Percentiles rank a stretch among this genome's conserved stretches.
These are phyloP conservation scores for Populus euphratica DNA, from an alignment of 345 rosid genomes.

Conservation along the genomic window DNA sequence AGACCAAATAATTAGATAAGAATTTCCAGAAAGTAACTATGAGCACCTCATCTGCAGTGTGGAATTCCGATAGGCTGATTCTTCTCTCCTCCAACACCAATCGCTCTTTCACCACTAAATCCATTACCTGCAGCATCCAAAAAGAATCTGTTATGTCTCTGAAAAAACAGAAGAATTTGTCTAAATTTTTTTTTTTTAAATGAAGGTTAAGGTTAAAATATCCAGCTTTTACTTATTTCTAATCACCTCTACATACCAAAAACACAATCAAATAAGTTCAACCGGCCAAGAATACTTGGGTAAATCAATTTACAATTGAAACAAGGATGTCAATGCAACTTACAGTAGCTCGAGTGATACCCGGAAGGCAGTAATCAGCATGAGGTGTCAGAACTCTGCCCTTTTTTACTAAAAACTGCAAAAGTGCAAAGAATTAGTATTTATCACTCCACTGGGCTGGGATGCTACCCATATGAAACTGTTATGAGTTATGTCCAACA, in stretches of 20 bases:
- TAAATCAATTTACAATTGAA: not conserved
- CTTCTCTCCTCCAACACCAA: slow-evolving; percentile 61
- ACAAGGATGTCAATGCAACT: slow-evolving; percentile 25
- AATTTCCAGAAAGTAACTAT: not conserved
- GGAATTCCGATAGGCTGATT: slow-evolving; percentile 79
- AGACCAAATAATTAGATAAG: too few relatives aligned
- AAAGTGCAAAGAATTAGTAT: slow-evolving; percentile 1
- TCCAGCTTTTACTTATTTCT: too few relatives aligned
- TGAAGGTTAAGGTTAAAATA: not conserved
- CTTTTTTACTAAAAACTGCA: slow-evolving; percentile 84
- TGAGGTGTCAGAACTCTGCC: slow-evolving; percentile 78
- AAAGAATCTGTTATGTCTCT: not conserved
- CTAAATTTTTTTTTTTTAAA: not conserved
- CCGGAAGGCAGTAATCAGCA: slow-evolving; percentile 93
- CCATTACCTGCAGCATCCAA: slow-evolving; percentile 58
- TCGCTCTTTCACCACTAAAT: slow-evolving; percentile 64
- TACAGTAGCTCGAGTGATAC: slow-evolving; percentile 83
- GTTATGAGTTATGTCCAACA: not conserved
- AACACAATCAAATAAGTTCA: too few relatives aligned
- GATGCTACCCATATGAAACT: not conserved
- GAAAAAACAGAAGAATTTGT: not conserved
- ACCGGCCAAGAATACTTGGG: not conserved
- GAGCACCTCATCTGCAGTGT: slow-evolving; percentile 81
- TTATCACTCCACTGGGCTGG: not conserved
- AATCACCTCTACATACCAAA: too few relatives aligned